Percentiles rank a stretch among this genome's conserved stretches.
Conservation (phyloP, 331 rosid genomes). For the Dryas integrifolia region DNA sequence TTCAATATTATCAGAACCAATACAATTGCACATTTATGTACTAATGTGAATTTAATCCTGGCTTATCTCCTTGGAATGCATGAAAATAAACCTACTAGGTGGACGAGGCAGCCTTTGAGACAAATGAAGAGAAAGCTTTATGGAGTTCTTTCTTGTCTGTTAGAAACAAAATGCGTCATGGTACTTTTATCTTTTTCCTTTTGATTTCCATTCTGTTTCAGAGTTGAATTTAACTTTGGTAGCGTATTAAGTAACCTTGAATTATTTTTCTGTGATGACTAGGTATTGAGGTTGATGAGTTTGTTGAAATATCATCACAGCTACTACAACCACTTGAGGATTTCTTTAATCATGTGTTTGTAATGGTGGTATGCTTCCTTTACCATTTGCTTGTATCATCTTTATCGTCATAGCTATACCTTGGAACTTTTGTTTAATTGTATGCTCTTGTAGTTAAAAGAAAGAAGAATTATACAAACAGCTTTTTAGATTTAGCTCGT, state of each 20-base stretch:
- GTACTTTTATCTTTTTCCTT: slow-evolving; percentile 36
- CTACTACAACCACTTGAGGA: slow-evolving; percentile 82
- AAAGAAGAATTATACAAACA: not conserved
- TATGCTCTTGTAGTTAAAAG: not conserved
- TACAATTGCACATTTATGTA: not conserved
- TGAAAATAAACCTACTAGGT: slow-evolving; percentile 46
- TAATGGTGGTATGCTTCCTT: slow-evolving; percentile 85
- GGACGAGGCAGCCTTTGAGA: slow-evolving; percentile 68
- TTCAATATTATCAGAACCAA: not conserved
- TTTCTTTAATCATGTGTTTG: slow-evolving; percentile 79
- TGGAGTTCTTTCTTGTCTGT: slow-evolving; percentile 70
- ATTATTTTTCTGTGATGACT: slow-evolving; percentile 10
- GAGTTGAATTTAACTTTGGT: not conserved
- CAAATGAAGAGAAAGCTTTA: slow-evolving; percentile 68
- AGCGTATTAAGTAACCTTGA: not conserved
- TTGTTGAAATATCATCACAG: slow-evolving; percentile 62
- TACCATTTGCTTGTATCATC: not conserved
- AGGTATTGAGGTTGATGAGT: slow-evolving; percentile 69
- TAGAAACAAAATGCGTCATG: slow-evolving; percentile 48
- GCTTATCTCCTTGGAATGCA: slow-evolving; percentile 17
- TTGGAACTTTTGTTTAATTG: not conserved
- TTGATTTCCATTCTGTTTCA: slow-evolving; percentile 3
- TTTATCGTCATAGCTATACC: not conserved
- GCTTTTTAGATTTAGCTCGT: not conserved
- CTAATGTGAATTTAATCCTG: not conserved